phyloP scores from a whole-genome alignment of 495 filamentous ascomycete species.

The Daldinia concentrica region DNA sequence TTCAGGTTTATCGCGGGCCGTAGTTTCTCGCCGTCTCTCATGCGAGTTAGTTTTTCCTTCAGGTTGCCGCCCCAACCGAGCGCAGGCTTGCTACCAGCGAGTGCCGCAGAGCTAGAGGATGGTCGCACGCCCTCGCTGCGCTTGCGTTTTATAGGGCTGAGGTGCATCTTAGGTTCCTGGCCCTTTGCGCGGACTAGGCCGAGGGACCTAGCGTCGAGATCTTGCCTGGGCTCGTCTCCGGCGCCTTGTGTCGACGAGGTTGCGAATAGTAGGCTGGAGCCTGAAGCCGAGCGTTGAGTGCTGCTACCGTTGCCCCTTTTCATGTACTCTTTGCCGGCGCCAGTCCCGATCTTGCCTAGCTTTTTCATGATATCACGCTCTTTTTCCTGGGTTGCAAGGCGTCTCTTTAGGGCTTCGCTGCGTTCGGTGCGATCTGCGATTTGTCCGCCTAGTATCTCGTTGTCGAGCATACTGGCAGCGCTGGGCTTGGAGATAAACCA shows the following conservation, averaged over 20 bases:
- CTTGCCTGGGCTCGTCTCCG: conserved; percentile 38
- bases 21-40: conserved; percentile 64
- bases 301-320: conserved; percentile 38
- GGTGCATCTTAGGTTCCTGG: conserved; percentile 61
- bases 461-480: conserved; percentile 74
- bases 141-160: conserved; percentile 81
- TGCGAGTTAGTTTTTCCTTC: conserved; percentile 57
- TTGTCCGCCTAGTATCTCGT: conserved; percentile 62
- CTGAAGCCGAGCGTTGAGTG: conserved; percentile 16
- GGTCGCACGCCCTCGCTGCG: conserved; percentile 55
- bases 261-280: conserved; percentile 1
- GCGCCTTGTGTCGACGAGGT: conserved; percentile 4
- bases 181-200: conserved; percentile 67
- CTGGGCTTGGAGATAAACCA: conserved; percentile 65
- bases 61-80: conserved; percentile 62
- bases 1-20: conserved; percentile 15
- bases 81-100: conserved; percentile 20
- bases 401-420: conserved; percentile 73
- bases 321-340: conserved; percentile 82
- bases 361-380: conserved; percentile 82
- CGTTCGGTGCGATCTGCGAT: conserved; percentile 63
- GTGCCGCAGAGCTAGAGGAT: conserved; percentile 25
- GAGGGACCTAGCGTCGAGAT: conserved; percentile 59
- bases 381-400: conserved; percentile 75
- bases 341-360: conserved; percentile 68